Evolutionary conservation across 1,139 yeast genomes (phyloP).

Genomic region (Cylindricascospora bacillispora): DNA sequence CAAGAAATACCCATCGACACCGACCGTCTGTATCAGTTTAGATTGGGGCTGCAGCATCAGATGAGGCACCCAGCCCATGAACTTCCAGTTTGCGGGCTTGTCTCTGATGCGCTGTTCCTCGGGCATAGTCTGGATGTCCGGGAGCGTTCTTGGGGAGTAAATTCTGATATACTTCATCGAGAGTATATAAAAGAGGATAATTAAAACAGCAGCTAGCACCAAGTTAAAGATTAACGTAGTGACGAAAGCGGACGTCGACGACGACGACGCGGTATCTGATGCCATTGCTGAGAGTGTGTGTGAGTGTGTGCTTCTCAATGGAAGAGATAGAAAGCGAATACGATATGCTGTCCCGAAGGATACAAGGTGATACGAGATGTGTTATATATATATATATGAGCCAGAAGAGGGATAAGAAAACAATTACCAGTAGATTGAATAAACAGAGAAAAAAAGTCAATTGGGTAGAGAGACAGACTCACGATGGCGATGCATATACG

Average conservation of each 20-base stretch:
- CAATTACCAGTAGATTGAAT: no score
- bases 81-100: slow-evolving; percentile 45
- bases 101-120: slow-evolving; percentile 38
- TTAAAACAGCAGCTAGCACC: slow-evolving; percentile 44
- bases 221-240: slow-evolving; percentile 43
- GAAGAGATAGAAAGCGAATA: no score
- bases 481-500: no score
- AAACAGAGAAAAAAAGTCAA: no score
- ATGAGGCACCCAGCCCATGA: slow-evolving; percentile 42
- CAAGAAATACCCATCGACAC: slow-evolving; percentile 83
- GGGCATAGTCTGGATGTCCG: slow-evolving; percentile 32
- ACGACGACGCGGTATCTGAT: slow-evolving; percentile 11
- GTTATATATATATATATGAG: no score
- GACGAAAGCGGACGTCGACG: slow-evolving; percentile 40
- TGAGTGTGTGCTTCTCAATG: no score
- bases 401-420: no score
- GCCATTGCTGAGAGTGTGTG: no score
- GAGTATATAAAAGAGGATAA: slow-evolving; percentile 38
- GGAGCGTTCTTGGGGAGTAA: slow-evolving; percentile 70
- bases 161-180: slow-evolving; percentile 36
- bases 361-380: no score
- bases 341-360: no score
- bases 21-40: slow-evolving; percentile 64
- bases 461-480: no score
- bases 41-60: slow-evolving; percentile 41